Evolutionary conservation across 306 rosid genomes (phyloP), one percentile per base, ranked within the genome.

Genomic region (Dicorynia guianensis): DNA sequence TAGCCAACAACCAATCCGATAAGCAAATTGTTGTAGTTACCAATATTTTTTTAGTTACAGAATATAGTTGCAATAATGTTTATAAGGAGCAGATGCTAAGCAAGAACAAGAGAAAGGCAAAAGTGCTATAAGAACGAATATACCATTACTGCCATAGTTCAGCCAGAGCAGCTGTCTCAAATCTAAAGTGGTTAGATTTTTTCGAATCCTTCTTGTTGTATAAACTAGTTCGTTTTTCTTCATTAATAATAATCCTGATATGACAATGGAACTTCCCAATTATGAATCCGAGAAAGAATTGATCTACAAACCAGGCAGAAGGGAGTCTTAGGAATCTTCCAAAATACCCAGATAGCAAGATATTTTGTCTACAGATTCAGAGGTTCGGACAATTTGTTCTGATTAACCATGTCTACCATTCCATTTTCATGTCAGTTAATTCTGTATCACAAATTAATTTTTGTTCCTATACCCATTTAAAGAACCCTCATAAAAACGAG

Each of bases 351-450:
- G 46, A 50, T 36, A 34, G 57, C 56, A 61, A 56, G 67, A 44
- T 66, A 49, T 62, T 74, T 50, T 19, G 71, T 53, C 8, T 14
- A 4, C 7, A 70, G 72, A 78, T 39, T 60, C 55, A 35, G 54
- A 39, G 39, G 52, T 70, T 77, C 71, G 15, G 71, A 40, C 3
- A 20, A 25, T 14, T 35, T 57, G 15, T 76, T 66, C 52, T 66
- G 18, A 46, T 20, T 19, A n/a, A 44, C 44, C 19, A 14, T 14
- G 52, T 19, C 2, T 60, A 34, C 63, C 36, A 69, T 48, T 34
- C 38, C 47, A 20, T 60, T 60, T 67, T 36, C 34, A 35, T 58
- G 43, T 9, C 42, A 25, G 55, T 39, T 36, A 36, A 47, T 58
- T 76, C 4, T 14, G 36, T 25, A 25, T 42, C 30, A 5, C 80